Conservation (phyloP, 768 basidiomycete genomes). For the Amanita muscaria region DNA sequence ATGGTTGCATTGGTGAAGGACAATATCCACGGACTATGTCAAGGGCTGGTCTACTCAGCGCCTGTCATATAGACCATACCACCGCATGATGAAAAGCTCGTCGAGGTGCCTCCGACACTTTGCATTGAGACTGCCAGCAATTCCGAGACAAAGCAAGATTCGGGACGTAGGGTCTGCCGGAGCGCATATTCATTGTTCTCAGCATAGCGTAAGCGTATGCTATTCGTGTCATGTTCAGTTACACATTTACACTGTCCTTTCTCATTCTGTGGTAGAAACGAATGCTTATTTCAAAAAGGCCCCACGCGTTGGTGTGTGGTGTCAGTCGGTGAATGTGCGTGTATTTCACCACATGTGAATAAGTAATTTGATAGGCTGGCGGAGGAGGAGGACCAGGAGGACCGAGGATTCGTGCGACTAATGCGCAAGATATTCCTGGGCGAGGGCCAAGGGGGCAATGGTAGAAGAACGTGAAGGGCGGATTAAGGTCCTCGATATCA, state of each 20-base stretch:
- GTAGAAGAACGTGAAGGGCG: constrained; percentile 79
- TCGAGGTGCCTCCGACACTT: constrained; percentile 16
- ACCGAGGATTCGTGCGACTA: constrained; percentile 16
- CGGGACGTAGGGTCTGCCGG: constrained; percentile 20
- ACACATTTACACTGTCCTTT: constrained; percentile 25
- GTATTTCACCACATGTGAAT: constrained; percentile 48
- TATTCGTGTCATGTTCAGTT: constrained; percentile 22
- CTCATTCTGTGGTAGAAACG: constrained; percentile 44
- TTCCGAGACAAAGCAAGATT: constrained; percentile 6
- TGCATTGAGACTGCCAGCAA: constrained; percentile 7
- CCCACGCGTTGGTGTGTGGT: constrained; percentile 95
- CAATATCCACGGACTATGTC: too few relatives aligned
- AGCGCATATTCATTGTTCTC: constrained; percentile 17
- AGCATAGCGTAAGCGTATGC: constrained; percentile 18
- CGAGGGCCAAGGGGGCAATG: constrained; percentile 49
- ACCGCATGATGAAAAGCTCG: too few relatives aligned
- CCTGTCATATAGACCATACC: too few relatives aligned
- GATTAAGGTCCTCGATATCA: constrained; percentile 86
- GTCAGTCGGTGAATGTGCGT: constrained; percentile 91
- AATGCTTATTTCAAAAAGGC: constrained; percentile 90
- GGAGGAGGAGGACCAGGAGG: constrained; percentile 11
- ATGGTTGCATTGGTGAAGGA: too few relatives aligned
- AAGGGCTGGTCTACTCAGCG: too few relatives aligned
- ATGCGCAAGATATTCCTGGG: constrained; percentile 32
- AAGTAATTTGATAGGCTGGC: constrained; percentile 17